Conservation (phyloP, 2,329 filamentous ascomycete species). For the Fusarium verticillioides region DNA sequence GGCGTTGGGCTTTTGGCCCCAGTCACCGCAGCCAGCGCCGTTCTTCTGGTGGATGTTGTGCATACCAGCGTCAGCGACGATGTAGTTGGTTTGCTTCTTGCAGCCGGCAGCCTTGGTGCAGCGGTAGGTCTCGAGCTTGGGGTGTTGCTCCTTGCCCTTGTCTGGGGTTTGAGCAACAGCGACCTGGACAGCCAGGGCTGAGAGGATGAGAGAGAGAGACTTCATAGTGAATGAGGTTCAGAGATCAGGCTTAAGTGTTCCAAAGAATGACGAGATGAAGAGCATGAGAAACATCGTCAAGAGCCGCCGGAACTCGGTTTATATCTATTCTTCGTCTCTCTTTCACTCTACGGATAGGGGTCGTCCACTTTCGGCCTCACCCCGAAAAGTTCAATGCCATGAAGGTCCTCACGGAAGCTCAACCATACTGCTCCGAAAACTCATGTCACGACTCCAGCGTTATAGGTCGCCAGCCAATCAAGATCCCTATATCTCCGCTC, state of each 20-base stretch:
- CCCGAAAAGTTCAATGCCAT: neutral
- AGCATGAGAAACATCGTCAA: neutral
- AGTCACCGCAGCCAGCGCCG: conserved; percentile 40
- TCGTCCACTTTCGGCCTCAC: neutral
- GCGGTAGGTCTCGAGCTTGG: conserved; percentile 61
- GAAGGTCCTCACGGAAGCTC: neutral
- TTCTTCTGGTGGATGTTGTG: conserved; percentile 59
- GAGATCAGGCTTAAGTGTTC: neutral
- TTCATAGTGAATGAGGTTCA: conserved; percentile 10
- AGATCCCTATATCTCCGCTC: conserved; percentile 16
- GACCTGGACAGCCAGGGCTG: conserved; percentile 10
- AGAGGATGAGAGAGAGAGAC: conserved; percentile 5
- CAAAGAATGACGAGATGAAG: neutral
- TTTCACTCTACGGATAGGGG: neutral
- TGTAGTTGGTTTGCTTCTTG: conserved; percentile 56
- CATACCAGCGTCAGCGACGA: conserved; percentile 61
- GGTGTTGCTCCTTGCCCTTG: conserved; percentile 58
- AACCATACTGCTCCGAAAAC: neutral
- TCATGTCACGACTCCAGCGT: neutral
- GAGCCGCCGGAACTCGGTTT: neutral
- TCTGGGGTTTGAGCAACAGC: conserved; percentile 53
- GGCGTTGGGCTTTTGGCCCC: conserved; percentile 50
- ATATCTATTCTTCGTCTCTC: conserved; percentile 7
- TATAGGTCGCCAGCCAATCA: conserved; percentile 4
- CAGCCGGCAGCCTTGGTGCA: conserved; percentile 64